phyloP scores from a whole-genome alignment of 805 yeast species.

The Saccharomycopsis fermentans region DNA sequence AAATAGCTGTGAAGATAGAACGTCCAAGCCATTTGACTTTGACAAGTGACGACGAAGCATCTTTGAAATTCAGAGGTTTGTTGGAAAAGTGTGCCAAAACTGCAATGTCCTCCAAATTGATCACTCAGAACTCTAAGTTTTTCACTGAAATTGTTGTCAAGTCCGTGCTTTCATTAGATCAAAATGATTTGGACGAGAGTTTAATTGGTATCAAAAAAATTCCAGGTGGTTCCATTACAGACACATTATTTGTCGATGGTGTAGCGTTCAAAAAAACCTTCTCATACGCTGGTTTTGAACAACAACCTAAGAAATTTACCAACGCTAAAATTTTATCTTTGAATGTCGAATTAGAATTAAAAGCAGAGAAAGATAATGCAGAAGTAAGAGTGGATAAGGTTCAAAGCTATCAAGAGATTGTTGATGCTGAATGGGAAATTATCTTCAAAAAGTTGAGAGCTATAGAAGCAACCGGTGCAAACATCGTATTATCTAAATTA shows the following conservation, averaged over 20 bases:
- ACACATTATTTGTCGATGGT: conserved; percentile 79
- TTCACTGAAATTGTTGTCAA: conserved; percentile 96
- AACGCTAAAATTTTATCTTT: conserved; percentile 77
- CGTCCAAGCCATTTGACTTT: conserved; percentile 19
- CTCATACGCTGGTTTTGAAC: conserved; percentile 97
- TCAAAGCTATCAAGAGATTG: conserved; percentile 87
- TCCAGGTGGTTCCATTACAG: conserved; percentile 95
- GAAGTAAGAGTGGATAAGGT: conserved; percentile 95
- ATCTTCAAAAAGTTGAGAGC: conserved; percentile 79
- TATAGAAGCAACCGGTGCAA: conserved; percentile 77
- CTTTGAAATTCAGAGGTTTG: conserved; percentile 52
- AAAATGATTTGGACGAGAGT: conserved; percentile 74
- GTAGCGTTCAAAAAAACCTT: conserved; percentile 97
- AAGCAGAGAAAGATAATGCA: conserved; percentile 98
- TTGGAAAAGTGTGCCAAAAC: conserved; percentile 84
- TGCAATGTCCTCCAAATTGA: conserved; percentile 93
- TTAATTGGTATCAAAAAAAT: conserved; percentile 91
- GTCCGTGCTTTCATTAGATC: conserved; percentile 83
- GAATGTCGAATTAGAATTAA: conserved; percentile 90
- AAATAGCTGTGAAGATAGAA: conserved; percentile 64
- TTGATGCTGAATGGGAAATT: conserved; percentile 98
- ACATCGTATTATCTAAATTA: conserved; percentile 83
- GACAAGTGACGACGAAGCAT: conserved; percentile 31
- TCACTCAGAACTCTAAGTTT: conserved; percentile 76
- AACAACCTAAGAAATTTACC: conserved; percentile 80